Percentiles rank a stretch among this genome's conserved stretches.
These are phyloP conservation scores for Verticillium longisporum DNA, from an alignment of 2,329 filamentous ascomycete genomes.

Conservation along the genomic window DNA sequence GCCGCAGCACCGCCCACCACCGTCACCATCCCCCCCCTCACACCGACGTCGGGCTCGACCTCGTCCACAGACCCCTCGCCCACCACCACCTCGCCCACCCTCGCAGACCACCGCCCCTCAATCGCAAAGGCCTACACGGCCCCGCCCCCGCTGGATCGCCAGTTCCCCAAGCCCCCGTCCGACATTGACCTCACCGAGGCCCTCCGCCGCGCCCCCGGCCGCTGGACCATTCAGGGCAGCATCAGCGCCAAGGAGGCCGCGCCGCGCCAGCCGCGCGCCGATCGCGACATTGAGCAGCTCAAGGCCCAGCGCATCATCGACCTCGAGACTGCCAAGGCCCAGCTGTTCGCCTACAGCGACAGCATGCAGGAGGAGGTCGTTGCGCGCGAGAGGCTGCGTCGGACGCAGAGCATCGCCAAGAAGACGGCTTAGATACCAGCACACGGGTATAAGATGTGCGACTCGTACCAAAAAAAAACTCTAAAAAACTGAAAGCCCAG, in stretches of 20 bases:
- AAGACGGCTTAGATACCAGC: neutral
- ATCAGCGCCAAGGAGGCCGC: conserved; percentile 16
- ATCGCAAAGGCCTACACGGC: conserved; percentile 18
- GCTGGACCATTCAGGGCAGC: conserved; percentile 30
- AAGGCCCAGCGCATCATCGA: conserved; percentile 28
- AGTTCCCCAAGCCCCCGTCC: conserved; percentile 31
- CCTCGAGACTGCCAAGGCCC: conserved; percentile 39
- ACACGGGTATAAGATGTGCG: too few relatives aligned
- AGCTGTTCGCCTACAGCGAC: conserved; percentile 32
- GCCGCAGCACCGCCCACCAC: conserved; percentile 1
- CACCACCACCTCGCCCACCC: conserved; percentile 6
- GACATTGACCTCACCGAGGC: conserved; percentile 35
- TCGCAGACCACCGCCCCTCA: neutral
- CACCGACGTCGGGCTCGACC: conserved; percentile 2
- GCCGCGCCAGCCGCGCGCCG: conserved; percentile 16
- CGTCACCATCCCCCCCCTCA: conserved; percentile 7
- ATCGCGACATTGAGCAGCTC: conserved; percentile 19
- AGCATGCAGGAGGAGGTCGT: conserved; percentile 7
- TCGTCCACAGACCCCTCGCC: conserved; percentile 4
- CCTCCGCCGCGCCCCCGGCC: conserved; percentile 34
- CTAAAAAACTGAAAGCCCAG: neutral
- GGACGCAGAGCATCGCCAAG: neutral
- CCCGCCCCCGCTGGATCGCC: conserved; percentile 24
- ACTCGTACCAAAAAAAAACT: neutral
- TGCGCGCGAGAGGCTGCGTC: neutral